Conservation (phyloP, 768 basidiomycete genomes). For the Scleroderma bovista region DNA sequence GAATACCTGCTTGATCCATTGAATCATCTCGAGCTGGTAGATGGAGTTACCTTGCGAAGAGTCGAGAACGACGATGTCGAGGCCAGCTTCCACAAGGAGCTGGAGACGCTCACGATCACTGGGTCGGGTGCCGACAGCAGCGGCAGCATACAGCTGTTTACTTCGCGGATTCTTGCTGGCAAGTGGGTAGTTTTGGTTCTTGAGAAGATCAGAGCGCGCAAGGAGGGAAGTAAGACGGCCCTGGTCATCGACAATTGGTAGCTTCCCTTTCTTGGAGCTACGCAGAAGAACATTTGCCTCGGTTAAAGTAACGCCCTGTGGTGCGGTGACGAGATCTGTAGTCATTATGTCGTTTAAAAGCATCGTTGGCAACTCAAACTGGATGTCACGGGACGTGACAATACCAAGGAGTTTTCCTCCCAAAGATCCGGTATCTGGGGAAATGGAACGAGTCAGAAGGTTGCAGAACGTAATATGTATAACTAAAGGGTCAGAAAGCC, state of each 20-base stretch:
- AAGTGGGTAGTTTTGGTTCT: constrained; percentile 94
- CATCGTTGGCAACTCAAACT: constrained; percentile 71
- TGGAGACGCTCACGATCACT: constrained; percentile 80
- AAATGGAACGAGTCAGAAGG: constrained; percentile 55
- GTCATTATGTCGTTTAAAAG: constrained; percentile 87
- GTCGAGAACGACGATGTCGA: constrained; percentile 93
- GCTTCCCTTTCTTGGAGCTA: constrained; percentile 95
- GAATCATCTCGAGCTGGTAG: constrained; percentile 91
- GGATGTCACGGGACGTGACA: constrained; percentile 93
- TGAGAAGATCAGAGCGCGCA: constrained; percentile 93
- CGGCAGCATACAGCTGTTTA: constrained; percentile 96
- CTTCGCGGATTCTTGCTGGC: constrained; percentile 86
- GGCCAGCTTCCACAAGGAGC: constrained; percentile 86
- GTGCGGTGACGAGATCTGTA: constrained; percentile 78
- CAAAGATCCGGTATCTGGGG: constrained; percentile 73
- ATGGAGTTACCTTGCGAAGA: constrained; percentile 96
- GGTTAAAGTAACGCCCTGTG: constrained; percentile 79
- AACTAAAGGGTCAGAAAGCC: constrained; percentile 41
- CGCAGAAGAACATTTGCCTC: constrained; percentile 95
- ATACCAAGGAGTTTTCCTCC: constrained; percentile 95
- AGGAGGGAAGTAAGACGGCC: constrained; percentile 77
- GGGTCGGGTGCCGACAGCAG: constrained; percentile 90
- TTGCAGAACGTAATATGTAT: constrained; percentile 68
- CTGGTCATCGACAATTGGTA: constrained; percentile 70
- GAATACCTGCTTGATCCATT: constrained; percentile 84